These are phyloP conservation scores for Logfia minima DNA, from an alignment of 129 eudicot genomes.

Conservation along the genomic window DNA sequence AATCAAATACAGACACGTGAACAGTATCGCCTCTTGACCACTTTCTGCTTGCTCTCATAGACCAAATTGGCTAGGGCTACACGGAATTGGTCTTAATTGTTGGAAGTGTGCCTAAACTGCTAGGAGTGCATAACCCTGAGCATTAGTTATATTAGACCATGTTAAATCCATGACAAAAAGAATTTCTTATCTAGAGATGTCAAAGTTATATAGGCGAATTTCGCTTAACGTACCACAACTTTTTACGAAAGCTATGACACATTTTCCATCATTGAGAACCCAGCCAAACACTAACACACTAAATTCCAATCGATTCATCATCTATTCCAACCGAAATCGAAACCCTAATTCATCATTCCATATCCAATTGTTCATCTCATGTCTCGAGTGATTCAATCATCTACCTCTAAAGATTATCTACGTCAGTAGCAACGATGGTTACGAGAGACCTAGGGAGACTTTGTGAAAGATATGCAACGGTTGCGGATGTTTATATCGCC, in stretches of 20 bases:
- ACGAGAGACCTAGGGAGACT: too few species aligned
- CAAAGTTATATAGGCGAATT: neutral
- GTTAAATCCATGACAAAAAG: neutral
- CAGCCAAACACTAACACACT: too few species aligned
- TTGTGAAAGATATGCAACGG: too few species aligned
- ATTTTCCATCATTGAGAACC: too few species aligned
- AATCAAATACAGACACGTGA: constrained; percentile 56
- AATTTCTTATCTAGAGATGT: neutral
- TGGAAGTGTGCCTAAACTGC: constrained; percentile 69
- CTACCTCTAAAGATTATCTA: too few species aligned
- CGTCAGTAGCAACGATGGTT: too few species aligned
- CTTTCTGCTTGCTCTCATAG: constrained; percentile 54
- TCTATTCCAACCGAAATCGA: too few species aligned
- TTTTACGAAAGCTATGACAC: neutral
- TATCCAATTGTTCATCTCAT: too few species aligned
- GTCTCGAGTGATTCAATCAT: too few species aligned
- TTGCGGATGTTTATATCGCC: too few species aligned
- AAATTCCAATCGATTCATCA: too few species aligned
- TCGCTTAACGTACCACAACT: constrained; percentile 51
- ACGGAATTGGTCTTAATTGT: constrained; percentile 67
- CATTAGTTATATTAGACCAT: neutral
- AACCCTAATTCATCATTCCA: too few species aligned
- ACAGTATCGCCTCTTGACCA: constrained; percentile 54
- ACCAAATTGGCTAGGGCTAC: constrained; percentile 41
- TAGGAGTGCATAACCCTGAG: constrained; percentile 67